Evolutionary conservation across 768 basidiomycete genomes (phyloP).

Genomic region (Leccinum broughii): DNA sequence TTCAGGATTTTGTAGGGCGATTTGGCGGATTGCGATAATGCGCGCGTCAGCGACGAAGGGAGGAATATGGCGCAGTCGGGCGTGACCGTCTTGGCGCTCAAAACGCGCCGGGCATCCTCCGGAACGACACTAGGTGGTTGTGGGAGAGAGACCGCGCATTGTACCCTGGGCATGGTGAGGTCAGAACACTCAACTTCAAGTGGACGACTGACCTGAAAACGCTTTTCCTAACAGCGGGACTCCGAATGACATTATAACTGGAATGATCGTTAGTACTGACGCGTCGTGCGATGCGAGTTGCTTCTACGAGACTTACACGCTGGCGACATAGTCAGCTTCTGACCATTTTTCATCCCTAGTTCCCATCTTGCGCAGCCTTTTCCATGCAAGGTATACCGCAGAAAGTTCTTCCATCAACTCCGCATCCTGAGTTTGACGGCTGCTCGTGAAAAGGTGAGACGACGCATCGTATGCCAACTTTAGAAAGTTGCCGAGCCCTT

Average conservation of each 20-base stretch:
- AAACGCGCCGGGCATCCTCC: conserved; percentile 36
- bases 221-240: conserved; percentile 43
- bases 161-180: conserved; percentile 37
- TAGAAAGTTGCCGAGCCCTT: conserved; percentile 26
- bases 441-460: conserved; percentile 43
- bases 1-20: conserved; percentile 52
- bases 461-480: conserved; percentile 33
- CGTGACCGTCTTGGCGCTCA: conserved; percentile 47
- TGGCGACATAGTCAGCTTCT: conserved; percentile 56
- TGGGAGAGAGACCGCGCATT: conserved; percentile 49
- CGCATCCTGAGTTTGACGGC: conserved; percentile 17
- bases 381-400: conserved; percentile 47
- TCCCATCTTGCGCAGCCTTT: conserved; percentile 44
- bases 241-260: conserved; percentile 53
- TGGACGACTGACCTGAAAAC: conserved; percentile 38
- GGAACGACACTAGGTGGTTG: conserved; percentile 38
- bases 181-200: background rate
- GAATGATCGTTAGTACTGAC: background rate
- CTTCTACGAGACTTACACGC: conserved; percentile 42
- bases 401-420: conserved; percentile 40
- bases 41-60: conserved; percentile 37
- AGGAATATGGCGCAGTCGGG: conserved; percentile 55
- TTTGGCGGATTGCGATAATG: conserved; percentile 43
- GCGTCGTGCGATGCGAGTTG: background rate
- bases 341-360: conserved; percentile 47